Base-by-base conservation (phyloP, 345 rosid species). In the Salix purpurea region DNA sequence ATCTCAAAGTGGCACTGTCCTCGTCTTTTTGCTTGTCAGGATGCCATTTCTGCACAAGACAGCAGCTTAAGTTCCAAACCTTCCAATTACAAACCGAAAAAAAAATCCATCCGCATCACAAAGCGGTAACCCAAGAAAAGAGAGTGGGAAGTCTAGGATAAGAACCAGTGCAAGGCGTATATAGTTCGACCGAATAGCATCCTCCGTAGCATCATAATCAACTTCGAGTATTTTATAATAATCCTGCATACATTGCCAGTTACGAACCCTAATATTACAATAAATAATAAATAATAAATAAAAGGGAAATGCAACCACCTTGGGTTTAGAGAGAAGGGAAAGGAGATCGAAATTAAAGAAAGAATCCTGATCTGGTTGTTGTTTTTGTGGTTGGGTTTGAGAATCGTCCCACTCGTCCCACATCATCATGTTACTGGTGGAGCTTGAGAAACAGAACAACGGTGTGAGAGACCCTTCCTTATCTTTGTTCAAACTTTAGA, bases 91-190 rank as follows among this genome's bases (percentile, higher is more conserved):
- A 30, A 28, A 40, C 34, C 69, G n/a, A 67, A 30, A 19, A 65
- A 70, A 54, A 62, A 61, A 9, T n/a, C 30, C 4, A 24, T 19
- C 23, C 32, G 67, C 21, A 7, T 18, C 9, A 19, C 6, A 66
- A 23, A 12, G 5, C 50, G 32, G 18, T 18, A 48, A 48, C 46
- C 24, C 2, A 15, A 64, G 26, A 74, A 13, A 11, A 50, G 10
- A 42, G 12, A 73, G 21, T 3, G 2, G 14, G 30, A 56, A 37
- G 18, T 34, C 42, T 30, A 4, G 10, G 19, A 23, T 18, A 78
- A 86, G 56, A 72, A 95, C 99, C 92, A 95, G 91, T 0, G 98
- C 97, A 6, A 95, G 97, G 52, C 97, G 96, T 75, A 95, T 96
- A 79, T 87, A 96, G 78, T 92, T 96, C 69, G 98, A 90, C 40